Evolutionary conservation across 2,329 filamentous ascomycete species (phyloP).

Genomic region (Beauveria caledonica): DNA sequence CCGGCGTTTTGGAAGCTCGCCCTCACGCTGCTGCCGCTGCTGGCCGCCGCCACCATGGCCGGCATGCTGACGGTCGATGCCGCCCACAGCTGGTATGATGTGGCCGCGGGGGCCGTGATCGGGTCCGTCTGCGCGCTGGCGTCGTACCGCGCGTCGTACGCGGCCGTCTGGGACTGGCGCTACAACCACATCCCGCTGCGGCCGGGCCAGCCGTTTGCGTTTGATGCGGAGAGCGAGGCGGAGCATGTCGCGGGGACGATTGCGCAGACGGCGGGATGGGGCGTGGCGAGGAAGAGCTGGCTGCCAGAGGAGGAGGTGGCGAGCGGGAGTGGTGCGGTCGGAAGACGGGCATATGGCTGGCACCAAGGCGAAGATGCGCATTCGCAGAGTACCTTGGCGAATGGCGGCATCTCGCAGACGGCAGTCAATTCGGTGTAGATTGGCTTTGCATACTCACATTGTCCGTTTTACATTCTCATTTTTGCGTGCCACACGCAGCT

Average conservation of each 20-base stretch:
- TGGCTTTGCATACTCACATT: not conserved
- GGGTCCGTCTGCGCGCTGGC: constrained; percentile 55
- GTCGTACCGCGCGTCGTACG: constrained; percentile 58
- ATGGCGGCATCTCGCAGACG: not conserved
- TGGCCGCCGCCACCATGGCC: constrained; percentile 51
- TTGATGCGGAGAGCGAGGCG: constrained; percentile 11
- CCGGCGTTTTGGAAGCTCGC: constrained; percentile 60
- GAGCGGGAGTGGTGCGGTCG: not conserved
- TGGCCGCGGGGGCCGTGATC: constrained; percentile 55
- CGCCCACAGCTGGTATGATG: constrained; percentile 64
- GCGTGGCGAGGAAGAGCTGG: constrained; percentile 11
- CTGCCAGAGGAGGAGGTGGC: constrained; percentile 1
- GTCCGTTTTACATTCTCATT: too few species aligned
- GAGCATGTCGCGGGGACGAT: constrained; percentile 8
- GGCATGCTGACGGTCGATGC: constrained; percentile 56
- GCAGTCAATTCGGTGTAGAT: not conserved
- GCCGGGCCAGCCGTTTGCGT: constrained; percentile 26
- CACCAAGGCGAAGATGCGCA: not conserved
- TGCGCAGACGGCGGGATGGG: constrained; percentile 14
- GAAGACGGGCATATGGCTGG: not conserved
- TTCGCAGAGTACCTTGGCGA: not conserved
- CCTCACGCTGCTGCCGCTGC: constrained; percentile 48
- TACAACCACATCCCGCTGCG: constrained; percentile 59
- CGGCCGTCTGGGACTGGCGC: constrained; percentile 60
- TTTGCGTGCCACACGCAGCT: too few species aligned